A percentile compares a stretch with the other conserved stretches of the same genome.
These are phyloP conservation scores for Pythium aquatile DNA, from an alignment of 352 stramenopile species.

Conservation along the genomic window DNA sequence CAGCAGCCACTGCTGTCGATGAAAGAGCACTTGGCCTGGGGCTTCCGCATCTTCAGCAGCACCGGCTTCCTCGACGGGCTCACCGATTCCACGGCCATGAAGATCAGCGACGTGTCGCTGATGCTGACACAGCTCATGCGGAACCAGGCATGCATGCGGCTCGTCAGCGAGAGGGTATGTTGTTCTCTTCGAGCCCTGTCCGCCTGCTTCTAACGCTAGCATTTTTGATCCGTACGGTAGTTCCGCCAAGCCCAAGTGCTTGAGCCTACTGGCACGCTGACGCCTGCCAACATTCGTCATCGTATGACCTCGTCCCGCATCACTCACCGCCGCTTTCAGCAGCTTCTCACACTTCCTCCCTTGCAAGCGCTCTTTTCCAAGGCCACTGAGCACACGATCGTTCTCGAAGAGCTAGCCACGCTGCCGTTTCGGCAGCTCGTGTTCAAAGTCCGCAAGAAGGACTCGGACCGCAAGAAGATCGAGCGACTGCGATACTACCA, in stretches of 20 bases:
- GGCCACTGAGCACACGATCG: slow-evolving; percentile 42
- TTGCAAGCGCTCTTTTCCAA: slow-evolving; percentile 43
- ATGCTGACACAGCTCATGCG: slow-evolving; percentile 55
- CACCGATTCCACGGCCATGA: slow-evolving; percentile 31
- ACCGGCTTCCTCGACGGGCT: slow-evolving; percentile 47
- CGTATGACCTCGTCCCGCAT: slow-evolving; percentile 37
- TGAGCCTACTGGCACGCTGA: slow-evolving; percentile 29
- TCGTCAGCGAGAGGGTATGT: slow-evolving; percentile 54
- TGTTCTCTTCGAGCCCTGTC: not conserved
- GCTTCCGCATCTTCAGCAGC: slow-evolving; percentile 57
- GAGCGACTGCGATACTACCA: slow-evolving; percentile 52
- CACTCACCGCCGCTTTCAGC: slow-evolving; percentile 42
- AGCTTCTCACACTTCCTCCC: slow-evolving; percentile 40
- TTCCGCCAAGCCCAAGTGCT: slow-evolving; percentile 49
- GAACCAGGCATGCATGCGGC: slow-evolving; percentile 43
- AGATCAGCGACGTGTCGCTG: slow-evolving; percentile 39
- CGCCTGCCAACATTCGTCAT: slow-evolving; percentile 23
- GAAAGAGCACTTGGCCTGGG: slow-evolving; percentile 54
- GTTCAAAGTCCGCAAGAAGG: slow-evolving; percentile 41
- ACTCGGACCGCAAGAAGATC: slow-evolving; percentile 50
- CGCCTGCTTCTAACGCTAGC: not conserved
- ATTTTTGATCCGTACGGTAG: slow-evolving; percentile 20
- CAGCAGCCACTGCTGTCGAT: slow-evolving; percentile 53
- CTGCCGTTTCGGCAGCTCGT: slow-evolving; percentile 53
- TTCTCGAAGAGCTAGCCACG: slow-evolving; percentile 55